Base-by-base conservation (phyloP, 1,284 basidiomycete genomes). In the Ceratobasidium theobromae region DNA sequence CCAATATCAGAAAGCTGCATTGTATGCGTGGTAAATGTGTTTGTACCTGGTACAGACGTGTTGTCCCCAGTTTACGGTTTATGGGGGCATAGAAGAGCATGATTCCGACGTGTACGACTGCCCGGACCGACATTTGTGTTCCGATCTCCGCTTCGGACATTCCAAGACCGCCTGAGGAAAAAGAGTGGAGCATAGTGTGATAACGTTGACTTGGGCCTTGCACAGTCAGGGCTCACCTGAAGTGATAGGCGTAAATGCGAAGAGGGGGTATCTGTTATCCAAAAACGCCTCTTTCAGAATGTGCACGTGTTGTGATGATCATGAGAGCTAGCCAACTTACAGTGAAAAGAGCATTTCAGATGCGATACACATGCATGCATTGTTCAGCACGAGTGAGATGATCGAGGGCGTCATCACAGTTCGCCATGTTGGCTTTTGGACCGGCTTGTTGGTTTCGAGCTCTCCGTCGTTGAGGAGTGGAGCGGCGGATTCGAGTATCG, bases 41-140 rank as follows among this genome's bases (percentile, higher is more conserved):
- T n/a, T 65, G 58, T 21, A 67, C 38, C 23, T 70, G 54, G 30
- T 71, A 71, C 35, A 69, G 64, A 12, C 46, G 28, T 28, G 70
- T 45, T n/a, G 70, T 58, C 27, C 71, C 70, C 35, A 71, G 54
- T 11, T 67, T 62, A 3, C 66, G 66, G 28, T 69, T 60, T n/a
- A 71, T 32, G 6, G 69, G 69, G 9, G 64, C 46, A 48, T 67
- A 72, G 16, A 69, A 27, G 14, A 41, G 25, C 46, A 53, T 51
- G 25, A 65, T 53, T 12, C 28, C 62, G 46, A 65, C 40, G 30
- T 65, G 62, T 2, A 65, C 46, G 35, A 65, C 49, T 21, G 62
- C 62, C 25, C 62, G 62, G 49, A 65, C 30, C 23, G 62, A 53
- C 32, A 65, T 33, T 33, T 52, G 48, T 12, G 49, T 52, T 16